Base-by-base conservation (phyloP, 768 basidiomycete genomes). In the Phanerochaete sordida region DNA sequence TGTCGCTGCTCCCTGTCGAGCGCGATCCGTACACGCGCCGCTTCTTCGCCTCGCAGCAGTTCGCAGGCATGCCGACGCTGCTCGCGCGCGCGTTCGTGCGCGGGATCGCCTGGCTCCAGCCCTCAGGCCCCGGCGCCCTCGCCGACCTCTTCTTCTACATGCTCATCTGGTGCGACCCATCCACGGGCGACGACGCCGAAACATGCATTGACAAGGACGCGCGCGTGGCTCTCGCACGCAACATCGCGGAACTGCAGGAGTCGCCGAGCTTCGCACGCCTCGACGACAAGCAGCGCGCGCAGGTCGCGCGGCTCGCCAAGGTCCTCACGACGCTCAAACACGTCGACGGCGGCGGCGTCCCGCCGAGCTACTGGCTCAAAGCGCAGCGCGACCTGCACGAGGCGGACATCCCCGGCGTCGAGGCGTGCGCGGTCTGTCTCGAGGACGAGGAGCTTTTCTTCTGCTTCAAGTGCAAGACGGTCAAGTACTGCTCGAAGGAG, bases 381-480 rank as follows among this genome's bases (percentile, higher is more conserved):
- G 28, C 43, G 15, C 6, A 31, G 56, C 43, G 56, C 11, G 44
- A 16, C 23, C 27, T 48, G 1, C 23, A 15, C 1, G 44, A 30
- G 16, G 16, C 12, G 16, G 2, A 46, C 23, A 23, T 57, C 27
- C 56, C 7, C 9, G 44, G 56, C 12, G 44, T 21, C 21, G 4
- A 46, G 28, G 46, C 30, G 11, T 57, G 56, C 23, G 35, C 28
- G 27, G 43, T 47, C 6, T 57, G 56, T 24, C 13, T 45, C 21
- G 56, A 57, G 44, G 43, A 45, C 24, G 5, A 28, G 28, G n/a
- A 19, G 27, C n/a, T 48, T 24, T 39, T 39, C 35, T 26, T 54
- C 9, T 57, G 56, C 44, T 57, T 44, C 27, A 57, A 35, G 35
- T 57, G 56, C 56, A 57, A 57, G 56, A 57, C 56, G 27, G 43